Evolutionary conservation across 352 stramenopile genomes (phyloP).

Genomic region (Phytophthora brassicae): DNA sequence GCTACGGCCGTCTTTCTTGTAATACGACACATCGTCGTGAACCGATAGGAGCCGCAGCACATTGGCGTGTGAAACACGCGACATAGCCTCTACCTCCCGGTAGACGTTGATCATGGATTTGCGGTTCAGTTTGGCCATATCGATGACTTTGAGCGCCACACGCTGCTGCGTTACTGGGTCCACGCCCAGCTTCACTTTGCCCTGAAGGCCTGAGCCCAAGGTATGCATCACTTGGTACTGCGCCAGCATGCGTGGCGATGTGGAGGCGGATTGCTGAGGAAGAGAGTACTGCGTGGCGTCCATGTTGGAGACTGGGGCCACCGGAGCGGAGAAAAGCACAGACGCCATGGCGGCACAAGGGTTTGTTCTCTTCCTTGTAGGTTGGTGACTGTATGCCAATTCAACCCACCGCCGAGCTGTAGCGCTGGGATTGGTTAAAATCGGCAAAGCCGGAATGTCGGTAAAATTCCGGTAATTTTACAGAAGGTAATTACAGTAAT

Average conservation of each 20-base stretch:
- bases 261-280: slow-evolving; percentile 1
- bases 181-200: slow-evolving; percentile 90
- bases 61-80: slow-evolving; percentile 77
- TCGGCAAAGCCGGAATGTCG: slow-evolving; percentile 6
- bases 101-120: slow-evolving; percentile 85
- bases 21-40: slow-evolving; percentile 69
- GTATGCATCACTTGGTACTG: slow-evolving; percentile 80
- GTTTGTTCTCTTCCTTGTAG: slow-evolving; percentile 13
- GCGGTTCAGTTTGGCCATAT: slow-evolving; percentile 77
- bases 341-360: slow-evolving; percentile 23
- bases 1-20: slow-evolving; percentile 69
- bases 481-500: too few species aligned
- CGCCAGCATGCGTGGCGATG: slow-evolving; percentile 60
- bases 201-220: slow-evolving; percentile 75
- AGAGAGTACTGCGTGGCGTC: slow-evolving; percentile 23
- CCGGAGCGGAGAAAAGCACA: slow-evolving; percentile 28
- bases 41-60: slow-evolving; percentile 82
- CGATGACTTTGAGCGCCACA: slow-evolving; percentile 92
- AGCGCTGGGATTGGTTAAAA: slow-evolving; percentile 11
- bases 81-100: slow-evolving; percentile 91
- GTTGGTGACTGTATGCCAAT: slow-evolving; percentile 11
- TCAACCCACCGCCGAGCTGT: slow-evolving; percentile 16
- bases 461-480: not conserved
- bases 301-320: slow-evolving; percentile 35
- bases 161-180: slow-evolving; percentile 73